These are phyloP conservation scores for Salmacisia buchloeana DNA, from an alignment of 1,284 basidiomycete species.

Conservation along the genomic window DNA sequence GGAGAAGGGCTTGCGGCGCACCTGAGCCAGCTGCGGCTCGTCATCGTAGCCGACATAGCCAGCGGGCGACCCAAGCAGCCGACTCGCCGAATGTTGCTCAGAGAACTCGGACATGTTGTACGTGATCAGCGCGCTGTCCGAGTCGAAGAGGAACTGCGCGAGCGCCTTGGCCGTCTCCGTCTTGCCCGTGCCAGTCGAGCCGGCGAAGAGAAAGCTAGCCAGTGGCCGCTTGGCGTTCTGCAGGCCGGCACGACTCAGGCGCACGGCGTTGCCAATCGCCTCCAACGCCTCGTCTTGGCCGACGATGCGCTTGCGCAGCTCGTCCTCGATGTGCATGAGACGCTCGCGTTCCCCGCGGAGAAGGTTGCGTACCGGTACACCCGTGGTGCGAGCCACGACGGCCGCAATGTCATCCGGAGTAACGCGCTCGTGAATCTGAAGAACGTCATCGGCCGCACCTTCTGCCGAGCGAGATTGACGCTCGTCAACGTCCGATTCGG, in stretches of 20 bases:
- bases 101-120: constrained; percentile 60
- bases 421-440: constrained; percentile 75
- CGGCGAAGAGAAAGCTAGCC: constrained; percentile 84
- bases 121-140: constrained; percentile 69
- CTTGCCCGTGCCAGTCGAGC: constrained; percentile 75
- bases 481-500: neutral
- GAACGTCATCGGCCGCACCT: constrained; percentile 7
- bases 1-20: constrained; percentile 44
- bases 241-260: constrained; percentile 81
- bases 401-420: constrained; percentile 80
- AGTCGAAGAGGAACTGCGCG: constrained; percentile 78
- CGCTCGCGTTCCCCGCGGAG: constrained; percentile 84
- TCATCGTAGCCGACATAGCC: constrained; percentile 54
- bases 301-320: constrained; percentile 68
- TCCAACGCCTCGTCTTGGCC: constrained; percentile 79
- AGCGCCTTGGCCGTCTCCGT: constrained; percentile 82
- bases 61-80: constrained; percentile 81
- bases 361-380: constrained; percentile 82
- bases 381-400: constrained; percentile 76
- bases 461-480: too few species aligned
- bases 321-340: constrained; percentile 81
- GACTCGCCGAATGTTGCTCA: constrained; percentile 81
- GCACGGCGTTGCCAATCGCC: constrained; percentile 77
- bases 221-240: constrained; percentile 80
- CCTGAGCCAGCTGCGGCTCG: constrained; percentile 37